Evolutionary conservation across 2,329 filamentous ascomycete species (phyloP).

Genomic region (Monosporascus cannonballus): DNA sequence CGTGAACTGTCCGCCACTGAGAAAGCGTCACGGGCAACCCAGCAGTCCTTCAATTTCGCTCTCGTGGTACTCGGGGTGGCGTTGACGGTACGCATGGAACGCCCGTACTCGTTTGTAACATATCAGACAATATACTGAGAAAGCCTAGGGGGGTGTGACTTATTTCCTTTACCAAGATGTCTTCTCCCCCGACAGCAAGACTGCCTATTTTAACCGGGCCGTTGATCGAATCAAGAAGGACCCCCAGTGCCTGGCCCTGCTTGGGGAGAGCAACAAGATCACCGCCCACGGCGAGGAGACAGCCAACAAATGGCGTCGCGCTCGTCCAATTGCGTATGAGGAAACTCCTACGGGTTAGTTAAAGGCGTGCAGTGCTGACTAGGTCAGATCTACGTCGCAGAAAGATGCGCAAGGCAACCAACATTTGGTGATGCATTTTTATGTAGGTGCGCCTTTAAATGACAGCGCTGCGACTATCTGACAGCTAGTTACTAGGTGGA

Average conservation of each 20-base stretch:
- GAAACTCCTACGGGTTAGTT: background rate
- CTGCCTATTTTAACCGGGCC: conserved; percentile 80
- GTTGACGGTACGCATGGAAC: conserved; percentile 56
- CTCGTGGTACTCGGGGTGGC: conserved; percentile 69
- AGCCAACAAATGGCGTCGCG: conserved; percentile 71
- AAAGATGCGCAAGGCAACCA: conserved; percentile 71
- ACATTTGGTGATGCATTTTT: conserved; percentile 80
- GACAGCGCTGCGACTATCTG: conserved; percentile 12
- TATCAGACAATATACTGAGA: conserved; percentile 1
- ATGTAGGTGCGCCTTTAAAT: conserved; percentile 43
- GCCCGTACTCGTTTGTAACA: background rate
- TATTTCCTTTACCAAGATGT: conserved; percentile 78
- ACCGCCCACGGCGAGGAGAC: conserved; percentile 76
- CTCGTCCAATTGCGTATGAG: conserved; percentile 53
- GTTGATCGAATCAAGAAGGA: conserved; percentile 74
- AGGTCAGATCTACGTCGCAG: conserved; percentile 54
- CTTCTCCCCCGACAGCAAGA: conserved; percentile 79
- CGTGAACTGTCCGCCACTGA: conserved; percentile 66
- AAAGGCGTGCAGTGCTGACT: conserved; percentile 19
- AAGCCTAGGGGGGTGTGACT: conserved; percentile 62
- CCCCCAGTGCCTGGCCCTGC: conserved; percentile 60
- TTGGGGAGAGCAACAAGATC: conserved; percentile 72
- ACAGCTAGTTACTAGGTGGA: conserved; percentile 51
- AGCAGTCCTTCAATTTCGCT: conserved; percentile 85
- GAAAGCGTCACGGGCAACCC: conserved; percentile 77